phyloP scores from a whole-genome alignment of 192 early-diverging fungal genomes.

The Dispira parvispora region DNA sequence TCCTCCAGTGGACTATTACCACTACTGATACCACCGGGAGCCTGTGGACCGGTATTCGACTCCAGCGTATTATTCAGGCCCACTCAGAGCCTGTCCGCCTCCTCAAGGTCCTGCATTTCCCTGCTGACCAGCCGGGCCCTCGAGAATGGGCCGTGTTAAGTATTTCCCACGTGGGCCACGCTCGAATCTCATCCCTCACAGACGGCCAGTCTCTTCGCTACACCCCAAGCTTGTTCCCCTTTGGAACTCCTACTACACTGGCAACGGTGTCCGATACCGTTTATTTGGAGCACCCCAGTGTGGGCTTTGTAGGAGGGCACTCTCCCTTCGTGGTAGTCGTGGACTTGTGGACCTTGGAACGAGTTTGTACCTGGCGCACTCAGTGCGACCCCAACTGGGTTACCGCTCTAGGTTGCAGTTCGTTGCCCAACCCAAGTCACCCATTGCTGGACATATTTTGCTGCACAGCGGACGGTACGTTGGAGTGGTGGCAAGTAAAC shows the following conservation, averaged over 20 bases:
- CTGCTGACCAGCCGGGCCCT: background rate
- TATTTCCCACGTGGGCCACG: background rate
- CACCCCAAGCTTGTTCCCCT: background rate
- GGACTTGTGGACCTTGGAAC: no score
- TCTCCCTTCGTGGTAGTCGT: no score
- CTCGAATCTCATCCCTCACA: background rate
- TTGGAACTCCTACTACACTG: background rate
- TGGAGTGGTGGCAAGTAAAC: no score
- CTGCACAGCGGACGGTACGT: no score
- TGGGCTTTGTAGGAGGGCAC: no score
- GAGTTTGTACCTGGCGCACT: no score
- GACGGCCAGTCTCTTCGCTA: slow-evolving; percentile 5
- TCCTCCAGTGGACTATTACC: background rate
- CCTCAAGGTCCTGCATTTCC: background rate
- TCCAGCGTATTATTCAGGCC: background rate
- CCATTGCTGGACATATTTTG: no score
- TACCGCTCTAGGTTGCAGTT: no score
- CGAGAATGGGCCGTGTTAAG: background rate
- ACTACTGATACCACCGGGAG: background rate
- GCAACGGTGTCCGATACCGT: no score
- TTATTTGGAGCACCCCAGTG: no score
- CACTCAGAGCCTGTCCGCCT: background rate
- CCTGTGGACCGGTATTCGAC: background rate
- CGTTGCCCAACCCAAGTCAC: no score
- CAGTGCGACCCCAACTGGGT: no score